Conservation (phyloP, 2,329 filamentous ascomycete genomes). For the Calonectria honghensis region DNA sequence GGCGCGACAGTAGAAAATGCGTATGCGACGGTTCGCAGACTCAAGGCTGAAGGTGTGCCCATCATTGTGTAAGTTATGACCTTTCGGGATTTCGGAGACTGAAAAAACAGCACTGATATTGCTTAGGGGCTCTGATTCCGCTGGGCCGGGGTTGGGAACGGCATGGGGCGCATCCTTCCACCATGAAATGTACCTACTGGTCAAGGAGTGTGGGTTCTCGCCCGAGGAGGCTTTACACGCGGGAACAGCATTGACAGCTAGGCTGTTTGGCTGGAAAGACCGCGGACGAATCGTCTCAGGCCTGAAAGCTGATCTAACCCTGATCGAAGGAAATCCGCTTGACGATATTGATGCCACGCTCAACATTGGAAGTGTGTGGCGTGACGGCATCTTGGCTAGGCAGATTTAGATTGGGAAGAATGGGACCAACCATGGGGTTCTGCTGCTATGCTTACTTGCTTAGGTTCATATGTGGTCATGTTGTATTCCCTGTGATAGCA, state of each 20-base stretch:
- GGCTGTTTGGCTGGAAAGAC: constrained; percentile 40
- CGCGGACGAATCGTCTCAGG: constrained; percentile 38
- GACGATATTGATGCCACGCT: constrained; percentile 26
- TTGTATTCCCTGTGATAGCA: too few relatives aligned
- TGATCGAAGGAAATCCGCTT: constrained; percentile 43
- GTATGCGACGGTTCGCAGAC: constrained; percentile 39
- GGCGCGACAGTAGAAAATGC: constrained; percentile 40
- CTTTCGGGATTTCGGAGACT: background rate
- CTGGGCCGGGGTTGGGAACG: constrained; percentile 37
- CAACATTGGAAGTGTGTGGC: constrained; percentile 43
- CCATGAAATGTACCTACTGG: constrained; percentile 43
- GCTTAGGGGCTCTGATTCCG: constrained; percentile 44
- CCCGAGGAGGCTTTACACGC: constrained; percentile 43
- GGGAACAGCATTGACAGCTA: constrained; percentile 41
- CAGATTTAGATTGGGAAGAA: too few relatives aligned
- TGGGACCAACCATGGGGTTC: too few relatives aligned
- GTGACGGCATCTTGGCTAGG: constrained; percentile 34
- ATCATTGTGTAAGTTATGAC: constrained; percentile 39
- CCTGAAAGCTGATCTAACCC: constrained; percentile 42
- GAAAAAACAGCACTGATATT: background rate
- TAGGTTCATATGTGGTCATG: too few relatives aligned
- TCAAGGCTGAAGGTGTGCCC: constrained; percentile 41
- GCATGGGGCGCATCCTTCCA: constrained; percentile 43
- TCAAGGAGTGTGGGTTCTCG: constrained; percentile 42
- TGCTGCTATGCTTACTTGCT: too few relatives aligned